Percentiles rank a stretch among this genome's conserved stretches.
These are phyloP conservation scores for Begonia peltatifolia DNA, from an alignment of 306 rosid species.

Conservation along the genomic window DNA sequence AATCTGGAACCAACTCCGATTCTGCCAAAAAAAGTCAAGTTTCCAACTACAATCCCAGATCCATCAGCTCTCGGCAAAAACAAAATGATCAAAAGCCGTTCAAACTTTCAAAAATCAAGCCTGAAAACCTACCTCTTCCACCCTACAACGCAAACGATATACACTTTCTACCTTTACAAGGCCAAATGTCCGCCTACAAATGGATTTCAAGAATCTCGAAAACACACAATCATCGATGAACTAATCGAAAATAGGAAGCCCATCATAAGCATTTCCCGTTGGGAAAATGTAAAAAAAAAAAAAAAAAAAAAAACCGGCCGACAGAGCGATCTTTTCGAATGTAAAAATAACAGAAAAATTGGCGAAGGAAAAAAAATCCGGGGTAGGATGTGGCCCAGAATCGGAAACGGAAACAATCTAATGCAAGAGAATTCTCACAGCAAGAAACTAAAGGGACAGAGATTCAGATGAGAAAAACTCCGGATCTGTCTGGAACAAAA, in stretches of 20 bases:
- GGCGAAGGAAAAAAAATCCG: background rate
- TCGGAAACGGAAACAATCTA: conserved; percentile 4
- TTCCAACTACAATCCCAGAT: conserved; percentile 34
- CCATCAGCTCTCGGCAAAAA: conserved; percentile 20
- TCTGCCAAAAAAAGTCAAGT: conserved; percentile 4
- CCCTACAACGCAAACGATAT: conserved; percentile 6
- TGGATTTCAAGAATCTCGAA: conserved; percentile 15
- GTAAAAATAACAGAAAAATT: conserved; percentile 3
- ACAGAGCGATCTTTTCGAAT: background rate
- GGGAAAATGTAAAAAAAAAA: conserved; percentile 9
- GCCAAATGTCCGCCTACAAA: conserved; percentile 4
- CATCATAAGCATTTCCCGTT: conserved; percentile 6
- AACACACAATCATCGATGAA: conserved; percentile 13
- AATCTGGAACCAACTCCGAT: conserved; percentile 12
- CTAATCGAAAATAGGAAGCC: conserved; percentile 7
- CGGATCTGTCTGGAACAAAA: background rate
- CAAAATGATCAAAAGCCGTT: conserved; percentile 21
- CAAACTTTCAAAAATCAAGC: conserved; percentile 8
- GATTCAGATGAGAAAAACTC: background rate
- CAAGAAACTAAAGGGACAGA: background rate
- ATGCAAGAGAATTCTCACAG: background rate
- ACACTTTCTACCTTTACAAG: background rate
- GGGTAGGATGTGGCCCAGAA: background rate
- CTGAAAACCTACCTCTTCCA: conserved; percentile 2
- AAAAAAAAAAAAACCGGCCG: conserved; percentile 4